Evolutionary conservation across 2,329 filamentous ascomycete species (phyloP).

Genomic region (Trichoderma afroharzianum): DNA sequence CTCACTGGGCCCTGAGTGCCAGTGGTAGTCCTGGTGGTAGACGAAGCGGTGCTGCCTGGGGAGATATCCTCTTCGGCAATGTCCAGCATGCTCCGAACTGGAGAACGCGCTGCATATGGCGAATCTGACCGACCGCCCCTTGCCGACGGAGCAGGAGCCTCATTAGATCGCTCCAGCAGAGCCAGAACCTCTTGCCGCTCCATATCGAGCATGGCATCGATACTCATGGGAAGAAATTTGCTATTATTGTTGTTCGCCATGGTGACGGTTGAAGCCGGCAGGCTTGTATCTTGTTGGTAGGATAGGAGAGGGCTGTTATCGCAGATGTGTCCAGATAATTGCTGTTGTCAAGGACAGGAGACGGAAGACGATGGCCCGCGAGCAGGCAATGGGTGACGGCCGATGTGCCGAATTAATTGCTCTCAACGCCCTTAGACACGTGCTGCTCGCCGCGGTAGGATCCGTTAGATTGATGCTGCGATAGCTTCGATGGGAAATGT

Average conservation of each 20-base stretch:
- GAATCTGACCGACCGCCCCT: conserved; percentile 45
- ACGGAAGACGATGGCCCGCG: background rate
- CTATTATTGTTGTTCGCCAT: conserved; percentile 32
- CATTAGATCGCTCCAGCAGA: conserved; percentile 55
- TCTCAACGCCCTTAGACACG: background rate
- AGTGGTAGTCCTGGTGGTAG: conserved; percentile 22
- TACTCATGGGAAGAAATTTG: conserved; percentile 57
- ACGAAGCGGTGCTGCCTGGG: conserved; percentile 15
- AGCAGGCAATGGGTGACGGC: background rate
- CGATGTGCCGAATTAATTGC: background rate
- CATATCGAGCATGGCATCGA: conserved; percentile 73
- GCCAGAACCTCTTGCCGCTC: conserved; percentile 71
- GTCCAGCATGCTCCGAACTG: conserved; percentile 66
- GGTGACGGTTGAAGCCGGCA: conserved; percentile 17
- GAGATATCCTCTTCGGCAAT: conserved; percentile 44
- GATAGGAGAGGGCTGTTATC: background rate
- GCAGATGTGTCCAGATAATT: background rate
- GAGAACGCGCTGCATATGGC: conserved; percentile 59
- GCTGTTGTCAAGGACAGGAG: background rate
- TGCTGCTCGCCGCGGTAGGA: background rate
- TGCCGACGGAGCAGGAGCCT: conserved; percentile 30
- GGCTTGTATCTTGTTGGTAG: background rate
- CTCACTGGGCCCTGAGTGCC: conserved; percentile 54
- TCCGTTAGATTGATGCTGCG: background rate
- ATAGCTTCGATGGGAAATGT: background rate